Conservation (phyloP, 2,329 filamentous ascomycete species). For the Chrysoporthe deuterocubensis region DNA sequence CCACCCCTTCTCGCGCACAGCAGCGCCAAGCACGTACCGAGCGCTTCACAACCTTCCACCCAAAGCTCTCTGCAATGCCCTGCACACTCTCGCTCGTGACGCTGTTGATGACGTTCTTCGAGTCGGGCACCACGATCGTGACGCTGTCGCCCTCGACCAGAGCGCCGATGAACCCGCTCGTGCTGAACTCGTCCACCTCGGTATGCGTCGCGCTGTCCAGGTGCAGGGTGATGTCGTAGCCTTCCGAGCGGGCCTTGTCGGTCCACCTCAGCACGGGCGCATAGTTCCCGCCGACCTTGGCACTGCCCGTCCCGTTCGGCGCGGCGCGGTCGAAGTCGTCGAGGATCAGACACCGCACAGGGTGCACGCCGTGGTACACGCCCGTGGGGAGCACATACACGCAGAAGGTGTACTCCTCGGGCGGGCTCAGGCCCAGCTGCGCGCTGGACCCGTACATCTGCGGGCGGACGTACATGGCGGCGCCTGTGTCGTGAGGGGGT, state of each 20-base stretch:
- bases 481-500: constrained; percentile 85
- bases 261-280: constrained; percentile 89
- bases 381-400: constrained; percentile 92
- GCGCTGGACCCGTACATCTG: constrained; percentile 86
- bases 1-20: background rate
- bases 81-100: constrained; percentile 82
- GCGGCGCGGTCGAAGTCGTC: constrained; percentile 94
- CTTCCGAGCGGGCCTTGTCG: constrained; percentile 76
- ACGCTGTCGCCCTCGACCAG: constrained; percentile 58
- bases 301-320: constrained; percentile 86
- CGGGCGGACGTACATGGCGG: constrained; percentile 90
- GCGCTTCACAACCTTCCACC: constrained; percentile 82
- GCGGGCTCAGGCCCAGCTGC: constrained; percentile 83
- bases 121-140: constrained; percentile 85
- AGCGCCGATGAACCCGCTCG: constrained; percentile 88
- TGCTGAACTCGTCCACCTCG: constrained; percentile 95
- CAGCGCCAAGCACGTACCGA: constrained; percentile 51
- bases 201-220: constrained; percentile 82
- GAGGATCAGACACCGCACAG: constrained; percentile 84
- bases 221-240: constrained; percentile 94
- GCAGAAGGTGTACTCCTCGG: constrained; percentile 89
- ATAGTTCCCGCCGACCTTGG: constrained; percentile 97
- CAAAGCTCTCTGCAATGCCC: constrained; percentile 75
- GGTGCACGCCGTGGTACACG: constrained; percentile 88
- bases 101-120: constrained; percentile 82